Conservation (phyloP, 441 rosid species). For the Pelargonium citronellum region DNA sequence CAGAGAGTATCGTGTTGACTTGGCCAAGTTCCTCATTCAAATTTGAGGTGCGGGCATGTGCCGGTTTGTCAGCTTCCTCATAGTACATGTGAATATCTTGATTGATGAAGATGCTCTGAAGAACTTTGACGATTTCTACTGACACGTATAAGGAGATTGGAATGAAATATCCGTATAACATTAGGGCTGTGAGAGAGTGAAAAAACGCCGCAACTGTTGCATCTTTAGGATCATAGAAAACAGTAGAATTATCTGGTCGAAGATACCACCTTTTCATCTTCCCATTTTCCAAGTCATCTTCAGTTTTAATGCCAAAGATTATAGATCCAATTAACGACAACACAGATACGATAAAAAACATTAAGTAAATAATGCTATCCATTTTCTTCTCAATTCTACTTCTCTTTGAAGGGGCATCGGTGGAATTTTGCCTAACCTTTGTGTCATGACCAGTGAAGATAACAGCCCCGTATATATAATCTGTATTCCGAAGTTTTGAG, state of each 20-base stretch:
- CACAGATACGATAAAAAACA: conserved; percentile 38
- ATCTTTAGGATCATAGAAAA: conserved; percentile 41
- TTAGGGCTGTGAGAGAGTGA: conserved; percentile 51
- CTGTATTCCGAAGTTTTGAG: conserved; percentile 67
- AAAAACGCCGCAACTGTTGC: conserved; percentile 38
- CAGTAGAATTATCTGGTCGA: conserved; percentile 36
- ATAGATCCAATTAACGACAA: conserved; percentile 49
- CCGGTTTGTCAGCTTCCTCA: conserved; percentile 61
- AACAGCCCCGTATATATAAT: conserved; percentile 57
- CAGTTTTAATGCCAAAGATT: conserved; percentile 49
- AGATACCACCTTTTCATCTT: conserved; percentile 68
- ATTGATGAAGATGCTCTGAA: conserved; percentile 66
- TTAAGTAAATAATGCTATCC: conserved; percentile 54
- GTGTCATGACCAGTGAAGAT: conserved; percentile 75
- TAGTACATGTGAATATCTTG: conserved; percentile 62
- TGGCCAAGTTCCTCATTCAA: conserved; percentile 76
- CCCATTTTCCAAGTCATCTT: conserved; percentile 38
- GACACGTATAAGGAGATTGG: conserved; percentile 72
- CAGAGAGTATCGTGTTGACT: conserved; percentile 60
- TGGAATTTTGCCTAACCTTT: conserved; percentile 64
- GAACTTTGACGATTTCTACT: conserved; percentile 65
- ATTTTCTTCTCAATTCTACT: conserved; percentile 59
- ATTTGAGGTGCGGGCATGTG: conserved; percentile 63
- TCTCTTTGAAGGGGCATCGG: conserved; percentile 64
- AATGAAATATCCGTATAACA: conserved; percentile 53